Evolutionary conservation across 768 basidiomycete genomes (phyloP), one percentile per base, ranked within the genome.

Genomic region (Dentipellis fragilis): DNA sequence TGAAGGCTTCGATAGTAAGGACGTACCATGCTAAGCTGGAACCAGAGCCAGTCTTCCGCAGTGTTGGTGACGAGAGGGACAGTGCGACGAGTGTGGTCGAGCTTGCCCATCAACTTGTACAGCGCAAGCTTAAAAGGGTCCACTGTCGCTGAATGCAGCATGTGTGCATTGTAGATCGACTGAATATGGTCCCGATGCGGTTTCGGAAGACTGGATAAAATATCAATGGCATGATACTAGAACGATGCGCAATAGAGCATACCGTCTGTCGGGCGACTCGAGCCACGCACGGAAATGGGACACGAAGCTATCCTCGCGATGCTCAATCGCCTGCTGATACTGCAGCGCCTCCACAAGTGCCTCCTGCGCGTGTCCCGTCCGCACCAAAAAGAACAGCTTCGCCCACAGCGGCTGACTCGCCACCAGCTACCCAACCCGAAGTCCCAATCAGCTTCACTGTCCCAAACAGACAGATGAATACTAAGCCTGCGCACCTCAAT

Each of bases 11-110:
- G 47, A 4, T n/a, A 1, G 49, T 12, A 56, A n/a, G 10, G 36
- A 59, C 72, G 34, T 49, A 84, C 89, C 81, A 97, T 87, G 1
- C 85, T 78, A 12, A 98, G 78, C 71, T 99, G 94, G 75, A 94
- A 85, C 95, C 95, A 99, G 37, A 97, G 74, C 95, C 95, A 99
- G 69, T 99, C 96, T 67, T 97, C 96, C 2, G 91, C 93, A 1
- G 93, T 94, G 10, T 80, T 80, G 0, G 93, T 97, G 4, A 97
- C 92, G 40, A 84, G 81, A 5, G 83, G 79, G 2, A 94, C 84
- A 63, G 81, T 87, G 49, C 93, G 79, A 55, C 89, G 77, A 4
- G 80, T 70, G 1, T 92, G 83, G 62, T 99, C 96, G 52, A 95
- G 79, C 63, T 89, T 89, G 46, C 93, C 95, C 76, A 97, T 87